A percentile compares a stretch with the other conserved stretches of the same genome.
phyloP scores from a whole-genome alignment of 129 eudicot genomes.

The Lactuca saligna region DNA sequence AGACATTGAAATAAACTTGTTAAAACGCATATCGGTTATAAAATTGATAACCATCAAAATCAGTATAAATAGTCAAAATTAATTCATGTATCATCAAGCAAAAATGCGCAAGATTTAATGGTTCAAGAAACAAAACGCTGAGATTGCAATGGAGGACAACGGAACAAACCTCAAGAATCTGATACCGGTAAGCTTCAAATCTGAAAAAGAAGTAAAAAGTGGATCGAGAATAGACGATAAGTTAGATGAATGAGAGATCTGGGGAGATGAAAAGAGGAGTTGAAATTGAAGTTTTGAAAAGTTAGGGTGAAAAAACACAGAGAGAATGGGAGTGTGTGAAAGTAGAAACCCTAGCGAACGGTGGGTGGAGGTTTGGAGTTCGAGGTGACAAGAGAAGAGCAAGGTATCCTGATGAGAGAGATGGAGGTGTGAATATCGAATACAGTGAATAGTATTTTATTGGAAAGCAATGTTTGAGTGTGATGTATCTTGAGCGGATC shows the following conservation, averaged over 20 bases:
- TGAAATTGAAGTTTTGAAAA: neutral
- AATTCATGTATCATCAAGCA: neutral
- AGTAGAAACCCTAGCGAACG: constrained; percentile 19
- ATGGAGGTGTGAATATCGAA: constrained; percentile 4
- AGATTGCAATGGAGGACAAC: constrained; percentile 9
- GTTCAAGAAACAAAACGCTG: neutral
- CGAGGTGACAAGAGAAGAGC: neutral
- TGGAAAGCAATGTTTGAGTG: constrained; percentile 5
- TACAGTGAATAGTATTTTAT: neutral
- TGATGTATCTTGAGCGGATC: constrained; percentile 6
- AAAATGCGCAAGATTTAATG: neutral
- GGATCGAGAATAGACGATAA: neutral
- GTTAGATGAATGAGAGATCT: constrained; percentile 16
- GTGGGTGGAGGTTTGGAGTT: neutral
- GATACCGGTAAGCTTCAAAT: neutral
- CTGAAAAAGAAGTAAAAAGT: neutral
- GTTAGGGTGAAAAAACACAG: neutral
- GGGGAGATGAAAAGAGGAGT: neutral
- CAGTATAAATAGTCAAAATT: neutral
- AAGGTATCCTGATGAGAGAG: neutral
- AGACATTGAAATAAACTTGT: neutral
- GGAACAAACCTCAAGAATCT: neutral
- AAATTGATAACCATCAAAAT: neutral
- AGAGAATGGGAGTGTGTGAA: constrained; percentile 14
- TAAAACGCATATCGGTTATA: neutral